A percentile compares a stretch with the other conserved stretches of the same genome.
These are phyloP conservation scores for Clarireedia monteithiana DNA, from an alignment of 2,329 filamentous ascomycete species.

Conservation along the genomic window DNA sequence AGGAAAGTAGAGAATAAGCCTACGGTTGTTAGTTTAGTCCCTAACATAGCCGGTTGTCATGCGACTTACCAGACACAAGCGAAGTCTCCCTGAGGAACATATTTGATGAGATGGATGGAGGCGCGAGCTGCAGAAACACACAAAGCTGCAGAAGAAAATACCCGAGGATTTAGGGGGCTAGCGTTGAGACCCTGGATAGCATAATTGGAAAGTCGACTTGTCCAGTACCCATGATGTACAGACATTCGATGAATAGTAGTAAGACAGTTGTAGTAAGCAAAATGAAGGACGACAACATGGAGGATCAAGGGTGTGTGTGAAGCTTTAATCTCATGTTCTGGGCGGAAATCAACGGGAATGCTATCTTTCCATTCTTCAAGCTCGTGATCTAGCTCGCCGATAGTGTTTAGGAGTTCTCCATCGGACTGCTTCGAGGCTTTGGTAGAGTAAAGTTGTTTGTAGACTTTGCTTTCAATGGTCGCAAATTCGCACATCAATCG, in stretches of 20 bases:
- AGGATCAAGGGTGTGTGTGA: slow-evolving; percentile 89
- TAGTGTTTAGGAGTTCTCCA: slow-evolving; percentile 88
- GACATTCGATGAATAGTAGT: slow-evolving; percentile 99
- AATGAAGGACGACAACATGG: slow-evolving; percentile 89
- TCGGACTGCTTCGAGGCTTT: slow-evolving; percentile 87
- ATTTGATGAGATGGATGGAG: slow-evolving; percentile 89
- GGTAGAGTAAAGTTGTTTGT: slow-evolving; percentile 86
- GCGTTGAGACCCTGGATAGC: slow-evolving; percentile 92
- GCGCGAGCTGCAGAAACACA: slow-evolving; percentile 90
- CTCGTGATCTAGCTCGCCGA: slow-evolving; percentile 84
- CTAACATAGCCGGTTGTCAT: background rate
- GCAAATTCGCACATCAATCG: slow-evolving; percentile 86
- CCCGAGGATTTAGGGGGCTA: slow-evolving; percentile 80
- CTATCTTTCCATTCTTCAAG: slow-evolving; percentile 94
- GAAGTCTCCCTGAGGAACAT: slow-evolving; percentile 91
- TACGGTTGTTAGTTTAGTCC: slow-evolving; percentile 31
- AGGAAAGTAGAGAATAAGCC: slow-evolving; percentile 92
- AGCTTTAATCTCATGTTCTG: slow-evolving; percentile 91
- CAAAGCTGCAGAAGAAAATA: slow-evolving; percentile 87
- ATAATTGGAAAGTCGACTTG: slow-evolving; percentile 86
- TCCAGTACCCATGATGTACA: slow-evolving; percentile 97
- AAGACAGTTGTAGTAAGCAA: slow-evolving; percentile 95
- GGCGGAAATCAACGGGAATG: slow-evolving; percentile 93
- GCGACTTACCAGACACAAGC: slow-evolving; percentile 82
- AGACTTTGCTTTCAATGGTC: slow-evolving; percentile 87